Evolutionary conservation across 208 protist genomes (phyloP).

Genomic region (Sergeia podlipaevii): DNA sequence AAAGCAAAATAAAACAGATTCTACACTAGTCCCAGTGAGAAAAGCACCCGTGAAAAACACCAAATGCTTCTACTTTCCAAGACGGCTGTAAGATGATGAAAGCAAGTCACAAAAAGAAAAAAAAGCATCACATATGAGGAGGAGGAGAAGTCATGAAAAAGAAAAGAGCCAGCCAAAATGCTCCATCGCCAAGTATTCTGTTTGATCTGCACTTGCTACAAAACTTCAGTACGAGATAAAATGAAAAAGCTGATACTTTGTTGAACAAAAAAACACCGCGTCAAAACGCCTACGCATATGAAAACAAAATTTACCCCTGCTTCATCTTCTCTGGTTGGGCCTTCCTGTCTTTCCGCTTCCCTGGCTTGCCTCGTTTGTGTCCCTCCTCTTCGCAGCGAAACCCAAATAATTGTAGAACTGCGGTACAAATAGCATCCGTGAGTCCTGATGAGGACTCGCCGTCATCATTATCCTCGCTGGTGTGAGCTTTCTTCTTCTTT

Average conservation of each 20-base stretch:
- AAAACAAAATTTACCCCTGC: neutral
- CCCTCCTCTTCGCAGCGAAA: slow-evolving; percentile 9
- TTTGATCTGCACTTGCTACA: slow-evolving; percentile 4
- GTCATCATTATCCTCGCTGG: slow-evolving; percentile 21
- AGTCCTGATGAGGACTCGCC: slow-evolving; percentile 21
- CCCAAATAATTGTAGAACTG: slow-evolving; percentile 41
- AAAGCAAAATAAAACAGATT: no score
- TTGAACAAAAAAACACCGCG: neutral
- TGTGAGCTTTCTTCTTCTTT: slow-evolving; percentile 8
- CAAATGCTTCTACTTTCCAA: no score
- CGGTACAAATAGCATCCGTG: slow-evolving; percentile 15
- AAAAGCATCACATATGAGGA: slow-evolving; percentile 2
- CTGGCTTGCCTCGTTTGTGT: slow-evolving; percentile 8
- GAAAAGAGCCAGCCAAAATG: slow-evolving; percentile 2
- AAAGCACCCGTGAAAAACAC: no score
- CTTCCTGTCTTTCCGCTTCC: neutral
- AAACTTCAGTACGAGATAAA: neutral
- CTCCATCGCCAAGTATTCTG: slow-evolving; percentile 6
- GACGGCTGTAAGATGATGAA: no score
- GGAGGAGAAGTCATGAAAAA: no score
- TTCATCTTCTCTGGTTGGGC: neutral
- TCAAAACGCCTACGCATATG: slow-evolving; percentile 1
- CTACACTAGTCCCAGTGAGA: no score
- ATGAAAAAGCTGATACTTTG: slow-evolving; percentile 1
- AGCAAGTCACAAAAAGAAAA: no score